These are phyloP conservation scores for Aspergillus cavernicola DNA, from an alignment of 495 filamentous ascomycete genomes.

Conservation along the genomic window DNA sequence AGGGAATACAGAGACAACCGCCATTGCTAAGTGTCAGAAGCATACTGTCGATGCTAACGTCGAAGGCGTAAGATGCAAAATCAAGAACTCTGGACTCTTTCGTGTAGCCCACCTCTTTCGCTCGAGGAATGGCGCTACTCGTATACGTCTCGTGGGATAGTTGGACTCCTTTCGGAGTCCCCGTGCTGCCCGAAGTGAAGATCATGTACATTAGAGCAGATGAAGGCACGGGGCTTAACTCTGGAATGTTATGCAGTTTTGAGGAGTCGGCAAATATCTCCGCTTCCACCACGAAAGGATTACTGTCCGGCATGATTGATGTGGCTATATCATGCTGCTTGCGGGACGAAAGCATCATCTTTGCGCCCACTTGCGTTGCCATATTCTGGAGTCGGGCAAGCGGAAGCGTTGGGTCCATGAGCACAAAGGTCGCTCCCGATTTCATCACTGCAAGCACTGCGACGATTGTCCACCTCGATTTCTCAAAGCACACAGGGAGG, in stretches of 20 bases:
- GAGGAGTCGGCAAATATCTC: constrained; percentile 17
- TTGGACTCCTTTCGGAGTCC: constrained; percentile 53
- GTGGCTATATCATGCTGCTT: constrained; percentile 23
- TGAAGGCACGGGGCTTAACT: constrained; percentile 25
- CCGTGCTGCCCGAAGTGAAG: constrained; percentile 54
- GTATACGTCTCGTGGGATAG: constrained; percentile 47
- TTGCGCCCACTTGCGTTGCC: constrained; percentile 30
- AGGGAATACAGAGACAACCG: constrained; percentile 50
- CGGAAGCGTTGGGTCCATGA: constrained; percentile 38
- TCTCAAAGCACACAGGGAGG: constrained; percentile 45
- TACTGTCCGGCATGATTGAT: constrained; percentile 26
- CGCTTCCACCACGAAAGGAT: constrained; percentile 26
- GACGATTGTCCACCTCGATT: constrained; percentile 44
- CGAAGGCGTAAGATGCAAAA: constrained; percentile 48
- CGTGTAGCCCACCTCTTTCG: constrained; percentile 33
- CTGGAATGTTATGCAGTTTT: neutral
- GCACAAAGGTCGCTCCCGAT: constrained; percentile 34
- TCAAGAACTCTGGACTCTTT: constrained; percentile 37
- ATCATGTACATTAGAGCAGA: constrained; percentile 40
- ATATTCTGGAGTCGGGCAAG: constrained; percentile 39
- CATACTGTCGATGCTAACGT: constrained; percentile 45
- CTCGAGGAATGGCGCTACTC: constrained; percentile 35
- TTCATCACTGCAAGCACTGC: constrained; percentile 45
- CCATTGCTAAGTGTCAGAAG: constrained; percentile 41
- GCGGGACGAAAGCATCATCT: constrained; percentile 30